Evolutionary conservation across 768 basidiomycete genomes (phyloP).

Genomic region (Pulveroboletus sp.): DNA sequence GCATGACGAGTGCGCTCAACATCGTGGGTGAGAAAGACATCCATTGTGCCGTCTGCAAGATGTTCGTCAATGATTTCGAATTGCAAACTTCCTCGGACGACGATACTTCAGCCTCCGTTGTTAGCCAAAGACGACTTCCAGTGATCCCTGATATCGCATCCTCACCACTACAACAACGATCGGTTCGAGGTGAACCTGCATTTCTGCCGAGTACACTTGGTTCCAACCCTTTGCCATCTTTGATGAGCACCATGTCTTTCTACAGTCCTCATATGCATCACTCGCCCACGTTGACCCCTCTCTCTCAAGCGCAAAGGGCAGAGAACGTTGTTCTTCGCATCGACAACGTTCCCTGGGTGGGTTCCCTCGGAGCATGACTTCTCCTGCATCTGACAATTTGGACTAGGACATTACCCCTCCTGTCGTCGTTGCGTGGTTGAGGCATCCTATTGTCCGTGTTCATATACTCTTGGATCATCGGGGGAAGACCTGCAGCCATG

Average conservation of each 20-base stretch:
- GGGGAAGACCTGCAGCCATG: slow-evolving; percentile 82
- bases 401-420: slow-evolving; percentile 78
- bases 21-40: slow-evolving; percentile 89
- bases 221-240: slow-evolving; percentile 25
- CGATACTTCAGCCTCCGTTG: slow-evolving; percentile 16
- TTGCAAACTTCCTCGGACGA: slow-evolving; percentile 34
- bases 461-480: slow-evolving; percentile 77
- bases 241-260: slow-evolving; percentile 30
- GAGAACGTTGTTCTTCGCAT: slow-evolving; percentile 68
- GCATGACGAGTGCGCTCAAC: slow-evolving; percentile 81
- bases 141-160: slow-evolving; percentile 11
- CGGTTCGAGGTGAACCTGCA: slow-evolving; percentile 22
- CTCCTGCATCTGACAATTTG: slow-evolving; percentile 4
- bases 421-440: slow-evolving; percentile 63
- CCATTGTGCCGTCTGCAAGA: slow-evolving; percentile 76
- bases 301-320: slow-evolving; percentile 11
- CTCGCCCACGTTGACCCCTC: slow-evolving; percentile 8
- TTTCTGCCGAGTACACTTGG: slow-evolving; percentile 28
- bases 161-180: slow-evolving; percentile 25
- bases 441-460: slow-evolving; percentile 56
- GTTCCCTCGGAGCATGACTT: slow-evolving; percentile 19
- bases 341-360: slow-evolving; percentile 87
- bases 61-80: slow-evolving; percentile 64
- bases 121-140: slow-evolving; percentile 10
- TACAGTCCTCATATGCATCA: slow-evolving; percentile 21